Percentiles rank a stretch among this genome's conserved stretches.
These are phyloP conservation scores for Carex kokanica DNA, from an alignment of 176 grass and related monocot species.

Conservation along the genomic window DNA sequence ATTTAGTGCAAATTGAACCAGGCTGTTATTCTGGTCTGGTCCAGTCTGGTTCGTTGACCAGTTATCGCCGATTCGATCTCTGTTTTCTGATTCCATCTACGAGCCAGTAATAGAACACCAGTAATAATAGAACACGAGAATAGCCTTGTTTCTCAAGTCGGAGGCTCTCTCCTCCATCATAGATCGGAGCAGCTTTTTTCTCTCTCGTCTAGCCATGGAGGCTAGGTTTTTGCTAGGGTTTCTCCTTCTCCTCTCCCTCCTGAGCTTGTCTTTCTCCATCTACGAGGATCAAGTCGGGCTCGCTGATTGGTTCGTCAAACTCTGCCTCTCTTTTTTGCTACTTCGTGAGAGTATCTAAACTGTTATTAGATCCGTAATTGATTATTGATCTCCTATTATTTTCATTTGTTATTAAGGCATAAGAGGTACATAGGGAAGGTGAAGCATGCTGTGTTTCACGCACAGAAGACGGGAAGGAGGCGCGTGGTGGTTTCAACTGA, in stretches of 20 bases:
- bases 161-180: slow-evolving; percentile 4
- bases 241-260: slow-evolving; percentile 33
- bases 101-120: not conserved
- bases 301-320: slow-evolving; percentile 68
- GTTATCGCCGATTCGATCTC: not conserved
- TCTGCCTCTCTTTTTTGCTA: slow-evolving; percentile 14
- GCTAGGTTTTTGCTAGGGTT: slow-evolving; percentile 26
- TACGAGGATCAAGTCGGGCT: slow-evolving; percentile 96
- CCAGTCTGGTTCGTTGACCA: slow-evolving; percentile 18
- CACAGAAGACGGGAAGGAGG: slow-evolving; percentile 78
- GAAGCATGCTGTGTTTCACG: slow-evolving; percentile 92
- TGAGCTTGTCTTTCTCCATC: slow-evolving; percentile 42
- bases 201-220: not conserved
- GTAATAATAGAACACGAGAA: not conserved
- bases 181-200: slow-evolving; percentile 15
- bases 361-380: slow-evolving; percentile 5
- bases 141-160: not conserved
- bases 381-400: slow-evolving; percentile 7
- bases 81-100: not conserved
- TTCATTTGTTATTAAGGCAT: slow-evolving; percentile 55
- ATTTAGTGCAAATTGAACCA: not conserved
- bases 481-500: slow-evolving; percentile 81
- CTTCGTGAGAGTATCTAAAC: slow-evolving; percentile 5
- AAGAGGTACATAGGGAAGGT: slow-evolving; percentile 95
- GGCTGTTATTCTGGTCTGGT: not conserved